Conservation (phyloP, 2,329 filamentous ascomycete species). For the Fusarium heterosporum region DNA sequence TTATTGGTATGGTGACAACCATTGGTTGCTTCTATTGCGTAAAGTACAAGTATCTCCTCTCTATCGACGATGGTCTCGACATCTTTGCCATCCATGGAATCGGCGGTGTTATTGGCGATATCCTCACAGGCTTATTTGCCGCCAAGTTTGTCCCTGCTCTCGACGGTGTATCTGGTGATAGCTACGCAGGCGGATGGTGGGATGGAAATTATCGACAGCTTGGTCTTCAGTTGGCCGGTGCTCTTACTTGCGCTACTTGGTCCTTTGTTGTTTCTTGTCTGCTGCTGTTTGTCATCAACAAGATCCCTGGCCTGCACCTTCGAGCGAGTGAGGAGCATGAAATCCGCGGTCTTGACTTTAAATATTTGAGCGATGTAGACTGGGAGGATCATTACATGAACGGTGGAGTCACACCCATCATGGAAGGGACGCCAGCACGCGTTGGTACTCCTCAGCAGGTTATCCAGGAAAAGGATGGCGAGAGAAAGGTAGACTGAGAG, state of each 20-base stretch:
- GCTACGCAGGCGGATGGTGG: constrained; percentile 62
- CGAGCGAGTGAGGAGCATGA: constrained; percentile 67
- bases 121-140: constrained; percentile 69
- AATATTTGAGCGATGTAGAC: constrained; percentile 47
- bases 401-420: constrained; percentile 30
- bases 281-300: constrained; percentile 67
- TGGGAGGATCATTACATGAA: constrained; percentile 41
- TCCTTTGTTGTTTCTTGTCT: constrained; percentile 65
- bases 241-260: constrained; percentile 66
- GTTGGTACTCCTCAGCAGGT: constrained; percentile 16
- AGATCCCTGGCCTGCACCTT: constrained; percentile 67
- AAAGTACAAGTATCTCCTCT: constrained; percentile 63
- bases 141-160: constrained; percentile 61
- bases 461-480: constrained; percentile 11
- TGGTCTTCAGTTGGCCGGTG: constrained; percentile 67
- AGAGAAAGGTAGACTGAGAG: constrained; percentile 19
- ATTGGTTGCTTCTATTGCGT: constrained; percentile 60
- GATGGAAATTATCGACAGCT: constrained; percentile 66
- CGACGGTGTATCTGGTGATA: constrained; percentile 60
- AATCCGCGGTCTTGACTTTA: constrained; percentile 62
- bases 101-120: constrained; percentile 67
- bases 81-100: constrained; percentile 71
- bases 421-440: constrained; percentile 27
- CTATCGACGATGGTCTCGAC: constrained; percentile 68
- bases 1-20: constrained; percentile 65